Base-by-base conservation (phyloP, 257 asterid genomes). In the Nicotiana tomentosiformis region DNA sequence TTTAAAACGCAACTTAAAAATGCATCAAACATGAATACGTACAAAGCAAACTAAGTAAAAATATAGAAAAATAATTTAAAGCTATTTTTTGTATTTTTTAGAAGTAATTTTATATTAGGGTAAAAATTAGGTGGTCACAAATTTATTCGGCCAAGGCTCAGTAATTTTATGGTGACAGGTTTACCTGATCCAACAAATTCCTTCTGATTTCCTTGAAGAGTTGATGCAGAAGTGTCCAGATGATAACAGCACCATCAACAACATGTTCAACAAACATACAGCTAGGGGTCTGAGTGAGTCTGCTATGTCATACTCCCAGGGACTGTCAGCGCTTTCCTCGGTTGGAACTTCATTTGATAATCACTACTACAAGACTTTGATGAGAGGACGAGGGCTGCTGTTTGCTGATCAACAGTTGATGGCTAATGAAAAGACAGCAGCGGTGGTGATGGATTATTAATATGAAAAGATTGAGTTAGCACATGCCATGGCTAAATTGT, bases 381-480 rank as follows among this genome's bases (percentile, higher is more conserved):
- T 46, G 67, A 83, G 76, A 77, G 85, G 86, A 58, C 66, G 69
- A 86, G 91, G 89, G 66, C 72, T 84, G 2, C 77, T 86, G n/a
- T 82, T 81, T 29, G 81, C 89, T 23, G 91, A 88, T 70, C 87
- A 86, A 66, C 89, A 84, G 49, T 43, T 88, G 82, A 80, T 86
- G 89, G 81, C 77, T 8, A 9, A 84, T 39, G 89, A 80, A 77
- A 56, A 86, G 81, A 84, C 91, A 0, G 84, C 85, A 3, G 43
- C 74, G 20, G 66, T 62, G 8, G 89, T 84, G 39, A 20, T 39
- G 16, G 86, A 86, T 29, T 86, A 20, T 20, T 20, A 20, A 20
- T 20, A 20, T 20, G 23, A 20, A 20, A 20, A 20, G 23, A 20
- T 20, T 20, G 23, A 20, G 23, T 20, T 20, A 20, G 23, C 23